phyloP scores from a whole-genome alignment of 441 rosid genomes.

The Erodium texanum region DNA sequence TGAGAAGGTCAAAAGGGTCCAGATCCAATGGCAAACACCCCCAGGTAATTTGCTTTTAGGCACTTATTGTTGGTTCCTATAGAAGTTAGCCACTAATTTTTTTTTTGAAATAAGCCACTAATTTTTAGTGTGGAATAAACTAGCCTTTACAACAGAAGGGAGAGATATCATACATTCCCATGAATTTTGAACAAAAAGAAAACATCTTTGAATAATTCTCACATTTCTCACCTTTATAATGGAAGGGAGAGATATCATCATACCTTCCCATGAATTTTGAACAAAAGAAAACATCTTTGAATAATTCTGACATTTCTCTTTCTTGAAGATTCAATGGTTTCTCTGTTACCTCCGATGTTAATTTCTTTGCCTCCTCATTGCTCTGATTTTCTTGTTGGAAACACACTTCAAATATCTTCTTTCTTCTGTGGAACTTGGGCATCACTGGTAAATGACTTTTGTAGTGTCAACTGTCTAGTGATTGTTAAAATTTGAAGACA shows the following conservation, averaged over 20 bases:
- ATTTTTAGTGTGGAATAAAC: conserved; percentile 11
- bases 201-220: conserved; percentile 10
- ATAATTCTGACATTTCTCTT: conserved; percentile 12
- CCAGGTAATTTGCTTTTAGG: conserved; percentile 56
- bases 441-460: conserved; percentile 3
- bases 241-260: not conserved
- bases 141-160: conserved; percentile 6
- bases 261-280: conserved; percentile 2
- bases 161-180: too few species aligned
- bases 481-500: not conserved
- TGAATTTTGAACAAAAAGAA: conserved; percentile 14
- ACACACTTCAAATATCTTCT: not conserved
- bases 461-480: not conserved
- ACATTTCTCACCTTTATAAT: conserved; percentile 7
- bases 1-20: conserved; percentile 44
- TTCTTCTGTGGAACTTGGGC: conserved; percentile 14
- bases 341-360: conserved; percentile 17
- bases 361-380: conserved; percentile 4
- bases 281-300: conserved; percentile 9
- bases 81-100: conserved; percentile 15
- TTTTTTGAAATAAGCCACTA: too few species aligned
- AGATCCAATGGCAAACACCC: conserved; percentile 65
- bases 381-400: conserved; percentile 3
- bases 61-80: conserved; percentile 20
- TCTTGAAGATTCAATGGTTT: conserved; percentile 15